Percentiles rank a stretch among this genome's conserved stretches.
phyloP scores from a whole-genome alignment of 306 rosid genomes.

The Prunus salicina region DNA sequence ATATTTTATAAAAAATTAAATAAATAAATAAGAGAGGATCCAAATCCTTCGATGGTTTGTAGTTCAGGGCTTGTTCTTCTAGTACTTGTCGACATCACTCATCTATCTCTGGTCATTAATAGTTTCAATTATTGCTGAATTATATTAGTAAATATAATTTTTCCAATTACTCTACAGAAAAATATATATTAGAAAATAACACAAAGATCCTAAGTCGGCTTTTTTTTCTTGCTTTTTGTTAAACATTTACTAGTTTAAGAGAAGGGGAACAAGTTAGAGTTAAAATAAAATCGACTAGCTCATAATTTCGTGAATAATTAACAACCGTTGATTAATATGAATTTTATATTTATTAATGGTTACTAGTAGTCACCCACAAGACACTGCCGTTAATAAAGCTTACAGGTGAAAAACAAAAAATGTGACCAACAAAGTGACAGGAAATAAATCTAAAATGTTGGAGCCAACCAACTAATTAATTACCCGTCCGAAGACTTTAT shows the following conservation, averaged over 20 bases:
- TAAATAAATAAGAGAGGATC: not conserved
- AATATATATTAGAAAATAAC: not conserved
- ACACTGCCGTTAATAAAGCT: not conserved
- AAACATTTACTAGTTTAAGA: not conserved
- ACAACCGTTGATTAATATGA: too few species aligned
- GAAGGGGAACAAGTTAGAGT: not conserved
- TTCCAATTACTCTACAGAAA: not conserved
- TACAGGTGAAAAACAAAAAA: not conserved
- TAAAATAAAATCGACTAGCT: too few species aligned
- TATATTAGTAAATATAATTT: too few species aligned
- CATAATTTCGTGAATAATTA: not conserved
- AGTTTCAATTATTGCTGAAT: not conserved
- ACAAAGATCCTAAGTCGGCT: not conserved
- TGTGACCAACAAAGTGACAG: not conserved
- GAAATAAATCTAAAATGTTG: not conserved
- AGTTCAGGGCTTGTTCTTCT: not conserved
- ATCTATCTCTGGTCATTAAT: not conserved
- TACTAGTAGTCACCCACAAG: not conserved
- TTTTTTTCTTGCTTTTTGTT: not conserved
- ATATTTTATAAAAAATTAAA: too few species aligned
- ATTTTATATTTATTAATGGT: too few species aligned
- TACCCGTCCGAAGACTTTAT: not conserved
- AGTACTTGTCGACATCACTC: not conserved
- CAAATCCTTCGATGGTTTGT: not conserved
- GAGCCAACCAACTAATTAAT: not conserved